Conservation (phyloP, 2,329 filamentous ascomycete genomes). For the Colletotrichum trifolii region DNA sequence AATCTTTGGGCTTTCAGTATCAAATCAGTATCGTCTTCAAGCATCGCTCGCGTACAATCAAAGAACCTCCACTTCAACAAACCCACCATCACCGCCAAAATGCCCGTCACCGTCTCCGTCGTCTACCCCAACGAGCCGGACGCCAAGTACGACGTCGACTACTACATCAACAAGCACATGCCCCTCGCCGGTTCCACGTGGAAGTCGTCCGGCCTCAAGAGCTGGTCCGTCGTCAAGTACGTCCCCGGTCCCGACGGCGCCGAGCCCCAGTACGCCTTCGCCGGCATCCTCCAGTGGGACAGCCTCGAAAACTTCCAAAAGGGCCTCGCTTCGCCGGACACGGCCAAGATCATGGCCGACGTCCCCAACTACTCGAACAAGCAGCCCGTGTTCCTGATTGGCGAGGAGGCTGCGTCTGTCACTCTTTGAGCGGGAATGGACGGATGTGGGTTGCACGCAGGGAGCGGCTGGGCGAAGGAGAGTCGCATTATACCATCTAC, state of each 20-base stretch:
- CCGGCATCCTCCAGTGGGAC: constrained; percentile 19
- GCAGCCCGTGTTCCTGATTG: constrained; percentile 47
- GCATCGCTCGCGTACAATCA: not conserved
- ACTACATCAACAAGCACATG: constrained; percentile 35
- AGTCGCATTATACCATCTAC: too few relatives aligned
- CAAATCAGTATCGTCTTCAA: not conserved
- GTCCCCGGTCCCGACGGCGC: constrained; percentile 17
- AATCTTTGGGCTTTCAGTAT: not conserved
- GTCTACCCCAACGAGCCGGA: constrained; percentile 41
- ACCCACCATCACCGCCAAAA: not conserved
- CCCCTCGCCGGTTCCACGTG: constrained; percentile 23
- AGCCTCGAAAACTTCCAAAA: constrained; percentile 22
- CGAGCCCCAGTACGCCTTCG: constrained; percentile 28
- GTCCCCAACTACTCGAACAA: constrained; percentile 45
- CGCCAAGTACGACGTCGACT: constrained; percentile 36
- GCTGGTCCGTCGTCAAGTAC: constrained; percentile 32
- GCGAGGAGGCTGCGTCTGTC: constrained; percentile 37
- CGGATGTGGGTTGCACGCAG: not conserved
- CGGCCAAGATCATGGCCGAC: constrained; percentile 24
- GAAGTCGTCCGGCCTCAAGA: constrained; percentile 17
- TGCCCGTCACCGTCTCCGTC: constrained; percentile 29
- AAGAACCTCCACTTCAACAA: not conserved
- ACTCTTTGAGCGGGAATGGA: not conserved
- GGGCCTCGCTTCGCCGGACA: constrained; percentile 21
- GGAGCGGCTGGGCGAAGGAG: too few relatives aligned